Evolutionary conservation across 2,329 filamentous ascomycete species (phyloP).

Genomic region (Monilinia aucupariae): DNA sequence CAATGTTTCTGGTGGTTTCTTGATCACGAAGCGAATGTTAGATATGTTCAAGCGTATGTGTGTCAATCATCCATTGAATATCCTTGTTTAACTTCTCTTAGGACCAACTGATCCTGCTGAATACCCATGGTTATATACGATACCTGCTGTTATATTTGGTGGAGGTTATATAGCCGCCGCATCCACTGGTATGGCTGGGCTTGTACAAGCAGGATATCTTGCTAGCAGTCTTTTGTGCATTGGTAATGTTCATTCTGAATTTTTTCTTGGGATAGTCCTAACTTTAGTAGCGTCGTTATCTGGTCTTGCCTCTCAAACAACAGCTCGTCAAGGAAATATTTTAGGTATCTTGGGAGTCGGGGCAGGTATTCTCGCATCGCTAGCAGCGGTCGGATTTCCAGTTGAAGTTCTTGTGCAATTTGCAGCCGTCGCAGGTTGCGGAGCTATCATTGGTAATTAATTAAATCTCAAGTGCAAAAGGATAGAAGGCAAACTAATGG

Average conservation of each 20-base stretch:
- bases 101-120: constrained; percentile 79
- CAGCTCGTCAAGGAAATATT: constrained; percentile 78
- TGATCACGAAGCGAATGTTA: constrained; percentile 89
- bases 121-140: constrained; percentile 79
- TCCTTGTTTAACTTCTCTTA: constrained; percentile 26
- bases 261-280: neutral
- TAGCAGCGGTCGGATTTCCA: constrained; percentile 75
- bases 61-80: neutral
- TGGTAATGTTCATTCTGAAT: constrained; percentile 27
- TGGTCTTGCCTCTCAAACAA: constrained; percentile 73
- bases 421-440: constrained; percentile 66
- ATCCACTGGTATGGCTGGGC: constrained; percentile 72
- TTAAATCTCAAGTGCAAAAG: neutral
- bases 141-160: constrained; percentile 71
- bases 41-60: constrained; percentile 75
- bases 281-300: constrained; percentile 57
- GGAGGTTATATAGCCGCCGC: constrained; percentile 77
- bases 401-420: constrained; percentile 76
- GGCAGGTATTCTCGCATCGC: constrained; percentile 75
- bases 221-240: constrained; percentile 83
- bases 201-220: constrained; percentile 83
- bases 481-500: neutral
- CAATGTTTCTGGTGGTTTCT: constrained; percentile 83
- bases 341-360: constrained; percentile 81
- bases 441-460: constrained; percentile 53